Percentiles rank a stretch among this genome's conserved stretches.
phyloP scores from a whole-genome alignment of 2,329 filamentous ascomycete genomes.

The Talaromyces piceae region DNA sequence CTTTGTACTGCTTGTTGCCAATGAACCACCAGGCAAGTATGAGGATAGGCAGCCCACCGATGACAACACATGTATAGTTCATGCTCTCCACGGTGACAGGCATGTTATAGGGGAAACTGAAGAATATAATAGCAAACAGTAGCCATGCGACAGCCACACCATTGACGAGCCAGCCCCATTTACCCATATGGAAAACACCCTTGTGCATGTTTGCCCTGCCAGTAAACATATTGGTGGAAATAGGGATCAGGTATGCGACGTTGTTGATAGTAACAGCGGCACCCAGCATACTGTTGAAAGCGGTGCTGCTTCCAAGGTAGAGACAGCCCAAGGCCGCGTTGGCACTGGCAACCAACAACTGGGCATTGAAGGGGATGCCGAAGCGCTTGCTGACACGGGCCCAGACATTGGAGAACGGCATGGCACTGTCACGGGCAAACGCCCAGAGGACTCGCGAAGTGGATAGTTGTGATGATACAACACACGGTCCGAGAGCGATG shows the following conservation, averaged over 20 bases:
- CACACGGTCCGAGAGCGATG: slow-evolving; percentile 26
- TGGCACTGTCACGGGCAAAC: slow-evolving; percentile 47
- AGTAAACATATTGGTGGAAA: slow-evolving; percentile 40
- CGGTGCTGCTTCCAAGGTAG: slow-evolving; percentile 59
- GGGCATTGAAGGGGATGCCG: slow-evolving; percentile 49
- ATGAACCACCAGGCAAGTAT: slow-evolving; percentile 39
- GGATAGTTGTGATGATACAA: slow-evolving; percentile 28
- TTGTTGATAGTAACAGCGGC: slow-evolving; percentile 36
- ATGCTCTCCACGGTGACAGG: slow-evolving; percentile 36
- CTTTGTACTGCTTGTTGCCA: slow-evolving; percentile 9
- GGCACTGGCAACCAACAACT: slow-evolving; percentile 42
- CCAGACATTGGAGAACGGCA: slow-evolving; percentile 22
- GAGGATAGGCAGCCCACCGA: slow-evolving; percentile 35
- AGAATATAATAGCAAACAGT: slow-evolving; percentile 44
- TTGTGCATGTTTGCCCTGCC: slow-evolving; percentile 37
- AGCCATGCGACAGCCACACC: slow-evolving; percentile 42
- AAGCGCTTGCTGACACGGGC: slow-evolving; percentile 37
- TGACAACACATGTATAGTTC: slow-evolving; percentile 45
- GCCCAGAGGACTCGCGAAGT: slow-evolving; percentile 53
- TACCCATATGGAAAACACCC: slow-evolving; percentile 40
- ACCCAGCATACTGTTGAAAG: slow-evolving; percentile 51
- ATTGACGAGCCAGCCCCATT: slow-evolving; percentile 38
- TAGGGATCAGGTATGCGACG: slow-evolving; percentile 40
- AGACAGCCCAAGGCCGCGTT: slow-evolving; percentile 55
- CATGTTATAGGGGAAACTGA: slow-evolving; percentile 36